phyloP scores from a whole-genome alignment of 305 asterid species.

The Salvia sclarea region DNA sequence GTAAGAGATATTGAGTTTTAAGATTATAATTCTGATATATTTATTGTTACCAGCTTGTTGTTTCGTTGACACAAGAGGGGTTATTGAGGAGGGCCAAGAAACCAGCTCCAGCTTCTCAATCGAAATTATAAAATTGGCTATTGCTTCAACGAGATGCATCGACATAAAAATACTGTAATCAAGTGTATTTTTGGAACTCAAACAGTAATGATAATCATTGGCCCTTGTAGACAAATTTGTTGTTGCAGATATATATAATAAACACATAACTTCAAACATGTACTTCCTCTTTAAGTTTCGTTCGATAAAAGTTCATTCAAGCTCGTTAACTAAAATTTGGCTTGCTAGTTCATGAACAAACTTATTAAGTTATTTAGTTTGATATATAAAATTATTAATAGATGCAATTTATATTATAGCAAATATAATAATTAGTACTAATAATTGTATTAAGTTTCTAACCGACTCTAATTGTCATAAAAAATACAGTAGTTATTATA shows the following conservation, averaged over 20 bases:
- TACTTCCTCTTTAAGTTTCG: too few species aligned
- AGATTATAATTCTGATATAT: neutral
- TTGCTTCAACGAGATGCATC: conserved; percentile 17
- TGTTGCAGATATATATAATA: conserved; percentile 7
- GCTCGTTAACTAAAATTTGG: too few species aligned
- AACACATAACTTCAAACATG: too few species aligned
- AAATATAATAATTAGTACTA: too few species aligned
- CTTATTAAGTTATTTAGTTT: too few species aligned
- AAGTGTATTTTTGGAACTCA: neutral
- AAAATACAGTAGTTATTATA: too few species aligned
- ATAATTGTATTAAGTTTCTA: too few species aligned
- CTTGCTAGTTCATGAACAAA: too few species aligned
- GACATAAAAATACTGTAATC: neutral
- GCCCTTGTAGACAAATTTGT: neutral
- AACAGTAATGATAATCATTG: neutral
- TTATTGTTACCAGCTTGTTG: conserved; percentile 58
- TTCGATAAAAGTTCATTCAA: too few species aligned
- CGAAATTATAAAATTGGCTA: conserved; percentile 47
- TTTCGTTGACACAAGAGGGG: conserved; percentile 83
- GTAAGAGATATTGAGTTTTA: neutral
- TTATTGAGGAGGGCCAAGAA: conserved; percentile 52
- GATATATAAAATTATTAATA: too few species aligned
- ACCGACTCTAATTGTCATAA: too few species aligned
- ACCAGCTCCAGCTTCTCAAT: conserved; percentile 36
- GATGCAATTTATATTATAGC: too few species aligned